phyloP scores from a whole-genome alignment of 305 asterid species.

The Fraxinus dipetala region DNA sequence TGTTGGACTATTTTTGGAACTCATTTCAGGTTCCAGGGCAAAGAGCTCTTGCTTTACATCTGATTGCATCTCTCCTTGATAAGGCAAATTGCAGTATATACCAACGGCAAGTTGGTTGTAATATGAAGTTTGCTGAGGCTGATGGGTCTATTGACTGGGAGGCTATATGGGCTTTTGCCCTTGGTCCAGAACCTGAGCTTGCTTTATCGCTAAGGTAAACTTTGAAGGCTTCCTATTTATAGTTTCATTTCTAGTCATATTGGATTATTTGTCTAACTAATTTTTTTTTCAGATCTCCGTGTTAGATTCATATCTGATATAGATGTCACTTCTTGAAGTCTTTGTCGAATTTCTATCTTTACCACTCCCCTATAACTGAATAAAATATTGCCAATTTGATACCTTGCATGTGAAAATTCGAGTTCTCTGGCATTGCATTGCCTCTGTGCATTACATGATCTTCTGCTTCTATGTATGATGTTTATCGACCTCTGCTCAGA shows the following conservation, averaged over 20 bases:
- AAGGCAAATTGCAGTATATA: slow-evolving; percentile 47
- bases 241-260: slow-evolving; percentile 12
- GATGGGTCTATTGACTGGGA: slow-evolving; percentile 64
- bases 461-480: neutral
- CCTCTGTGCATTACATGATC: slow-evolving; percentile 7
- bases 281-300: slow-evolving; percentile 2
- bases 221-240: slow-evolving; percentile 7
- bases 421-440: neutral
- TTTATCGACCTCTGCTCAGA: neutral
- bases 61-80: slow-evolving; percentile 70
- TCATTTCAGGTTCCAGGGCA: slow-evolving; percentile 82
- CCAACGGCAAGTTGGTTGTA: slow-evolving; percentile 38
- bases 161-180: slow-evolving; percentile 97
- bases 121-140: slow-evolving; percentile 31
- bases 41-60: slow-evolving; percentile 74
- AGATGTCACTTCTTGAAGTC: neutral
- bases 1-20: slow-evolving; percentile 26
- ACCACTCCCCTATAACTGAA: neutral
- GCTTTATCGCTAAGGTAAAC: slow-evolving; percentile 73
- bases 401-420: neutral
- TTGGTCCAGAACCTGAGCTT: slow-evolving; percentile 98
- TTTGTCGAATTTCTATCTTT: slow-evolving; percentile 8
- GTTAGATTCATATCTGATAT: slow-evolving; percentile 8
- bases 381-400: slow-evolving; percentile 1
- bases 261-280: slow-evolving; percentile 6